Evolutionary conservation across 2,329 filamentous ascomycete species (phyloP), one percentile per base, ranked within the genome.

Genomic region (Waltergamsia citrina): DNA sequence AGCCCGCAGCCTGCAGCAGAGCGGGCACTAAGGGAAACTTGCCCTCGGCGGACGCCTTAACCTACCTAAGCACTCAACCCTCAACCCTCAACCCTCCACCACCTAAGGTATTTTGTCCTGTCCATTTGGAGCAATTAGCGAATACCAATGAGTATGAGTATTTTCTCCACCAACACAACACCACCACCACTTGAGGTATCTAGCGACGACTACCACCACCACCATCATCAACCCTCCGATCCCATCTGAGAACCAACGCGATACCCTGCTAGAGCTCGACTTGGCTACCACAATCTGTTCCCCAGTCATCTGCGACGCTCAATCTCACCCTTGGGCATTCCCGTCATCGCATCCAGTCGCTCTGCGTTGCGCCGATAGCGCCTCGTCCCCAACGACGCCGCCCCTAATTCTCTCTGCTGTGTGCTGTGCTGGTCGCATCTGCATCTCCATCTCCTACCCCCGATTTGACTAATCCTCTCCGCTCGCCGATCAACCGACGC

Each of bases 361-460:
- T 6, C 20, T n/a, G 16, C 28, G 28, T 17, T 17, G 28, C 28
- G 28, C 28, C 28, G 28, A 17, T 6, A 17, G 15, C 28, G 6
- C 14, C 20, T 10, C 28, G 28, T 30, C 28, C 17, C 28, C 28
- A 12, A 15, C 9, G 26, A 8, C 9, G 23, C 9, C 23, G 17
- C 28, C 28, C 28, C 28, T 30, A 30, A 30, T 30, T 30, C 28
- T 30, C 28, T n/a, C n/a, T n/a, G n/a, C n/a, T n/a, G n/a, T n/a
- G n/a, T n/a, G n/a, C n/a, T n/a, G n/a, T n/a, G n/a, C n/a, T n/a
- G n/a, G n/a, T n/a, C n/a, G n/a, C n/a, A n/a, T n/a, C n/a, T 30
- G 28, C 28, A 6, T 30, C 28, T 14, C 20, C 15, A 30, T n/a
- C 5, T 30, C 26, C n/a, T 20, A 15, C 28, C 5, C n/a, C 7